These are phyloP conservation scores for Hippophae rhamnoides DNA, from an alignment of 306 rosid genomes.

Conservation along the genomic window DNA sequence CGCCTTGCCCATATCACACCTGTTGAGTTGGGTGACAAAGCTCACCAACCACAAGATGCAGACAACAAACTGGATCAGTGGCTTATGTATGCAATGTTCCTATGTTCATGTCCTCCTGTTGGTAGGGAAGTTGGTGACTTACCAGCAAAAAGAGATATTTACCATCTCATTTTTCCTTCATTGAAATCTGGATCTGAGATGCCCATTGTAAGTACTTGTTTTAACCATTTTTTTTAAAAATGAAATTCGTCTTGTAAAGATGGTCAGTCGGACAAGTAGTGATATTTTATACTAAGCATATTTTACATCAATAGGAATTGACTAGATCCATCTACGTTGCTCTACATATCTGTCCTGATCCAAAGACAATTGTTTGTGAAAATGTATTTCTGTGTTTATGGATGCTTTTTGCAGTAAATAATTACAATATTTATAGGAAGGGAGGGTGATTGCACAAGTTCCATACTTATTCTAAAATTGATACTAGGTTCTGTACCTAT, in stretches of 20 bases:
- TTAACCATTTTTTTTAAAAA: not conserved
- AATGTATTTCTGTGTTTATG: no score
- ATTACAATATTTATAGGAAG: no score
- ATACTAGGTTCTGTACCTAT: no score
- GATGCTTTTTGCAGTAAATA: no score
- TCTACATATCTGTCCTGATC: no score
- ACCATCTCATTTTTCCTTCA: constrained; percentile 83
- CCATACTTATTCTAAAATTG: no score
- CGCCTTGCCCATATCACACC: constrained; percentile 94
- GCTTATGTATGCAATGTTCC: constrained; percentile 95
- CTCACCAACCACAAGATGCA: constrained; percentile 84
- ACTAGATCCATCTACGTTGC: no score
- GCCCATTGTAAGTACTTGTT: constrained; percentile 55
- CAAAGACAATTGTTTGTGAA: no score
- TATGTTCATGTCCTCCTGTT: constrained; percentile 86
- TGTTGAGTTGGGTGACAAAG: constrained; percentile 91
- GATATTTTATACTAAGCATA: not conserved
- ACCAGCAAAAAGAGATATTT: constrained; percentile 71
- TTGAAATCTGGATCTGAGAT: constrained; percentile 89
- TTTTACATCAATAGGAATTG: not conserved
- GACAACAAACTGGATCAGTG: constrained; percentile 97
- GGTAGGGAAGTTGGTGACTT: constrained; percentile 58
- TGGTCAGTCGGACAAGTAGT: not conserved
- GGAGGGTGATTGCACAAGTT: no score
- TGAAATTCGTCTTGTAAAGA: not conserved